These are phyloP conservation scores for Candida koratica DNA, from an alignment of 805 yeast genomes.

Conservation along the genomic window DNA sequence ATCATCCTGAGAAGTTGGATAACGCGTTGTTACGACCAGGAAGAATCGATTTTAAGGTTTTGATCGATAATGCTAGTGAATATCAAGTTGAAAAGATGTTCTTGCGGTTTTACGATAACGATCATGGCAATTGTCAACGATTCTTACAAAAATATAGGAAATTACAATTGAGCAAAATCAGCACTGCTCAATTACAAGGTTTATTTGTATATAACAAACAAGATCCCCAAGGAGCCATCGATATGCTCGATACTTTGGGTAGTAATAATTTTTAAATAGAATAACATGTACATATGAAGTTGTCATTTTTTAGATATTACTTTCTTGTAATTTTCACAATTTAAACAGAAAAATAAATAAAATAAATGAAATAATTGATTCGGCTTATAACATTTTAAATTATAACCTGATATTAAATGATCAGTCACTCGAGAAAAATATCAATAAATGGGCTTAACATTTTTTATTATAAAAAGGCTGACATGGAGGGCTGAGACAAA, in stretches of 20 bases:
- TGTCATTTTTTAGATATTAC: no score
- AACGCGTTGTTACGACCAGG: constrained; percentile 95
- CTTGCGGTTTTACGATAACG: constrained; percentile 73
- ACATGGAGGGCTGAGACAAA: no score
- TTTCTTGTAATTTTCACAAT: no score
- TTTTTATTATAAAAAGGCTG: no score
- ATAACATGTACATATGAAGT: no score
- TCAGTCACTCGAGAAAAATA: no score
- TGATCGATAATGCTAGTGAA: constrained; percentile 82
- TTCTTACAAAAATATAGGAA: constrained; percentile 46
- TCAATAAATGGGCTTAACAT: no score
- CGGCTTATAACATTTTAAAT: no score
- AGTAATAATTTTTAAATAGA: no score
- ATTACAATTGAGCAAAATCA: constrained; percentile 49
- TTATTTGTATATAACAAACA: constrained; percentile 88
- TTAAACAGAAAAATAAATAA: no score
- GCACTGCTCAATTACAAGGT: constrained; percentile 95
- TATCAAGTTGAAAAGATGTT: constrained; percentile 83
- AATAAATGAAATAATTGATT: no score
- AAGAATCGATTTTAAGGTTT: constrained; percentile 78
- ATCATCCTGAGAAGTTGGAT: constrained; percentile 91
- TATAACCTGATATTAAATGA: no score
- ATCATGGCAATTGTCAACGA: constrained; percentile 47
- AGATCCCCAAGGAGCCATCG: constrained; percentile 71
- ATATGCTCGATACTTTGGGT: constrained; percentile 50